These are phyloP conservation scores for Melaleuca alternifolia DNA, from an alignment of 345 rosid species.

Conservation along the genomic window DNA sequence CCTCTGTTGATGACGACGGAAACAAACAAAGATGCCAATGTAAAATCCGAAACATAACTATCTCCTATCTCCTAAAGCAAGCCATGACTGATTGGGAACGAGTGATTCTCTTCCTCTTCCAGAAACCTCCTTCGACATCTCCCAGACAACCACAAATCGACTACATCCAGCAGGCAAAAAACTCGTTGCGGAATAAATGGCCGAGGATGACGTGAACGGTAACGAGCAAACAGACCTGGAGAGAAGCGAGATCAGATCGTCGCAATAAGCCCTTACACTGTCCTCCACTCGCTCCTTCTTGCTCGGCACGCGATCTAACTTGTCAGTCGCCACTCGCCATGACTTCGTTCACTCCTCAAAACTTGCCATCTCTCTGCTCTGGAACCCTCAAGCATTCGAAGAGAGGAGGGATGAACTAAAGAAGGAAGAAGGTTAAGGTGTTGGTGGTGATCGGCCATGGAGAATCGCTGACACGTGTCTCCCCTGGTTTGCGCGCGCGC, in stretches of 20 bases:
- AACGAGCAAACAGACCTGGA: conserved; percentile 42
- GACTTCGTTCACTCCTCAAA: neutral
- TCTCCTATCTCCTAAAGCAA: neutral
- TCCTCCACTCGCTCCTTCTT: conserved; percentile 80
- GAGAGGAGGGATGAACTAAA: neutral
- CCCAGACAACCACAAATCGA: neutral
- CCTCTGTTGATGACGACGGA: neutral
- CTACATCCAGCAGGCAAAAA: neutral
- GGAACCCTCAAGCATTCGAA: neutral
- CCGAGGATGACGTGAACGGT: neutral
- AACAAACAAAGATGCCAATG: neutral
- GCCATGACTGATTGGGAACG: neutral
- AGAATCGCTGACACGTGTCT: neutral
- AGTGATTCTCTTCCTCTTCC: neutral
- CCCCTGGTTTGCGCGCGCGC: neutral
- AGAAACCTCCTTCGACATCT: neutral
- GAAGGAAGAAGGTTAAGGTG: neutral
- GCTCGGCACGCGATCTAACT: conserved; percentile 24
- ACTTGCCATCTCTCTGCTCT: neutral
- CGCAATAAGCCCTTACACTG: conserved; percentile 78
- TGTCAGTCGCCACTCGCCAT: neutral
- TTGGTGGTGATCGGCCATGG: neutral
- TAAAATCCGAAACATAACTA: neutral
- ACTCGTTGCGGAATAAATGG: neutral
- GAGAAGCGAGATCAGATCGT: conserved; percentile 84